Conservation (phyloP, 306 rosid genomes). For the Quercus suber region DNA sequence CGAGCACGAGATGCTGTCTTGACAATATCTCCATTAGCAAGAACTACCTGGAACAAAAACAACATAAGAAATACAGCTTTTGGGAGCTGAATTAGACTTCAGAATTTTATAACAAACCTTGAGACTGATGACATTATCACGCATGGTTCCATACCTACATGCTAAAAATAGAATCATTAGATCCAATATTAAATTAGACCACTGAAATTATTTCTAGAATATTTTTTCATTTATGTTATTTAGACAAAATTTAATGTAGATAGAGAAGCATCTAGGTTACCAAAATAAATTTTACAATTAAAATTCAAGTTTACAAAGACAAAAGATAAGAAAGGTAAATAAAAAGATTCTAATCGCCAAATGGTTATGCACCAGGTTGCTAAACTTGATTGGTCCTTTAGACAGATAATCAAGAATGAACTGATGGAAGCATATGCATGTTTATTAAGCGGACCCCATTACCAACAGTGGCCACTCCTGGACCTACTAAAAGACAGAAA, state of each 20-base stretch:
- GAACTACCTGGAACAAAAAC: slow-evolving; percentile 65
- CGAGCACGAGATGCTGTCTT: slow-evolving; percentile 97
- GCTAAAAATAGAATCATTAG: slow-evolving; percentile 42
- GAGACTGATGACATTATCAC: slow-evolving; percentile 88
- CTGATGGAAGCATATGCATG: not conserved
- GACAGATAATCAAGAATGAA: not conserved
- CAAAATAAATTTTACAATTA: not conserved
- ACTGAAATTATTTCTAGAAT: not conserved
- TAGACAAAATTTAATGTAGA: not conserved
- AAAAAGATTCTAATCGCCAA: not conserved
- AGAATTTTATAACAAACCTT: slow-evolving; percentile 50
- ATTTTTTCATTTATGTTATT: not conserved
- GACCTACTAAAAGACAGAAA: not conserved
- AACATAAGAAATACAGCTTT: slow-evolving; percentile 25
- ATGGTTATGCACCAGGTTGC: not conserved
- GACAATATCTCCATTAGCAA: slow-evolving; percentile 88
- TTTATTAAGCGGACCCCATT: not conserved
- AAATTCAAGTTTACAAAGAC: not conserved
- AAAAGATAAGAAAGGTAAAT: not conserved
- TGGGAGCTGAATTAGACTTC: slow-evolving; percentile 14
- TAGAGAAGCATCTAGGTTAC: not conserved
- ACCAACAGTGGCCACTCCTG: not conserved
- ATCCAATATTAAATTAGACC: slow-evolving; percentile 21
- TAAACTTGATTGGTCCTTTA: not conserved
- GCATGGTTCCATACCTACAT: slow-evolving; percentile 98